Evolutionary conservation across 345 rosid genomes (phyloP).

Genomic region (Psidium guajava): DNA sequence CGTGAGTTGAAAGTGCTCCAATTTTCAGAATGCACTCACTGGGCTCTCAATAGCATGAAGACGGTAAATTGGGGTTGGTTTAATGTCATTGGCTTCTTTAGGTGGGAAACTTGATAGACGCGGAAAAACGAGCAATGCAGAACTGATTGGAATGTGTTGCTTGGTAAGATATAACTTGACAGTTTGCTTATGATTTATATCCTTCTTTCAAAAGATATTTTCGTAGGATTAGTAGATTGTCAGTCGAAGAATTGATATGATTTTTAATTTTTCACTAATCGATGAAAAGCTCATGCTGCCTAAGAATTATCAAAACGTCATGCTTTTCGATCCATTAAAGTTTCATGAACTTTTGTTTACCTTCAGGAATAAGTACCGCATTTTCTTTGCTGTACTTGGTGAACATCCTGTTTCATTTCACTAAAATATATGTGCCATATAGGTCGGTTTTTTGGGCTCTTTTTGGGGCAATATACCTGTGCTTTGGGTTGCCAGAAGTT

Average conservation of each 20-base stretch:
- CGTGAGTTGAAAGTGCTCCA: background rate
- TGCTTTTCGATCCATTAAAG: background rate
- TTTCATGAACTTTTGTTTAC: background rate
- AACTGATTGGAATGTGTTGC: background rate
- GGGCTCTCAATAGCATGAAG: background rate
- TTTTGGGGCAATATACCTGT: conserved; percentile 88
- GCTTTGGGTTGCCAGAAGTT: conserved; percentile 97
- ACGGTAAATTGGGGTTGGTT: background rate
- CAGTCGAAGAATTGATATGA: background rate
- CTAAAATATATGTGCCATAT: conserved; percentile 7
- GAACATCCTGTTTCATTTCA: background rate
- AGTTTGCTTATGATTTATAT: background rate
- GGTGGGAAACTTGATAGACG: background rate
- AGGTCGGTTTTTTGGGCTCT: conserved; percentile 94
- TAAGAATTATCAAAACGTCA: background rate
- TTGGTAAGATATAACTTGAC: background rate
- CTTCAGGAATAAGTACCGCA: background rate
- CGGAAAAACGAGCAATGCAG: background rate
- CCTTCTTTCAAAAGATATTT: background rate
- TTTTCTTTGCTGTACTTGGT: background rate
- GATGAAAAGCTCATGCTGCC: background rate
- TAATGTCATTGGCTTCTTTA: background rate
- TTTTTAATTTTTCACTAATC: background rate
- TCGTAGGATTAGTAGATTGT: background rate
- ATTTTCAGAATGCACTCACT: background rate